Percentiles rank a stretch among this genome's conserved stretches.
phyloP scores from a whole-genome alignment of 345 rosid genomes.

The Aegle marmelos region DNA sequence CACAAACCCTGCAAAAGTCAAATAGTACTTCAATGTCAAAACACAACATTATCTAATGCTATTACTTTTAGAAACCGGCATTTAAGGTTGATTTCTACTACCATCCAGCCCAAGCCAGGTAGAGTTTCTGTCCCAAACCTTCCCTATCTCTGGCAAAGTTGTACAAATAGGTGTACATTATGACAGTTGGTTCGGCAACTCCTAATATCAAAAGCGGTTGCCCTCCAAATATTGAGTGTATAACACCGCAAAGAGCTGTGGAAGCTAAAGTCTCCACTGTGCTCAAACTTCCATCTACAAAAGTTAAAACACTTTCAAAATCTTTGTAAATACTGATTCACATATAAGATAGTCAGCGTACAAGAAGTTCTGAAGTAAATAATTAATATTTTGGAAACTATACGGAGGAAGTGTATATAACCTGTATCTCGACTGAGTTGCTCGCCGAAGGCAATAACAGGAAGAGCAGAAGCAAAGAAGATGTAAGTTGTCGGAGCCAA shows the following conservation, averaged over 20 bases:
- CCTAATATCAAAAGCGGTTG: constrained; percentile 80
- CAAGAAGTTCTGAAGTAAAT: neutral
- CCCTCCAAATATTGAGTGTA: constrained; percentile 80
- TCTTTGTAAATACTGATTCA: neutral
- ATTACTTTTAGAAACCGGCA: neutral
- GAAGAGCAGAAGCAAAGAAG: constrained; percentile 82
- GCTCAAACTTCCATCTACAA: constrained; percentile 71
- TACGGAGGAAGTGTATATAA: neutral
- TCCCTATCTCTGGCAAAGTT: constrained; percentile 63
- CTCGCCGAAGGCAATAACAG: constrained; percentile 85
- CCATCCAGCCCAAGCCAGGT: constrained; percentile 93
- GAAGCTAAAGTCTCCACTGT: constrained; percentile 72
- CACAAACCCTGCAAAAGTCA: constrained; percentile 65
- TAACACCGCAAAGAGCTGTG: constrained; percentile 75
- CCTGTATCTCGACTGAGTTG: constrained; percentile 83
- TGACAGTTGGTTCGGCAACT: constrained; percentile 86
- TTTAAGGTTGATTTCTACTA: constrained; percentile 5
- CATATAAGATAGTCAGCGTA: neutral
- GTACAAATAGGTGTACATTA: constrained; percentile 75
- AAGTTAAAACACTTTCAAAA: neutral
- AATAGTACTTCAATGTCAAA: neutral
- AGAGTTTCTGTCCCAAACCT: constrained; percentile 58
- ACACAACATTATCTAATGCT: neutral
- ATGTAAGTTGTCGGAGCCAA: constrained; percentile 83
- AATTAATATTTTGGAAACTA: neutral